Evolutionary conservation across 2,329 filamentous ascomycete genomes (phyloP), one percentile per base, ranked within the genome.

Genomic region (Pseudogymnoascus sp.): DNA sequence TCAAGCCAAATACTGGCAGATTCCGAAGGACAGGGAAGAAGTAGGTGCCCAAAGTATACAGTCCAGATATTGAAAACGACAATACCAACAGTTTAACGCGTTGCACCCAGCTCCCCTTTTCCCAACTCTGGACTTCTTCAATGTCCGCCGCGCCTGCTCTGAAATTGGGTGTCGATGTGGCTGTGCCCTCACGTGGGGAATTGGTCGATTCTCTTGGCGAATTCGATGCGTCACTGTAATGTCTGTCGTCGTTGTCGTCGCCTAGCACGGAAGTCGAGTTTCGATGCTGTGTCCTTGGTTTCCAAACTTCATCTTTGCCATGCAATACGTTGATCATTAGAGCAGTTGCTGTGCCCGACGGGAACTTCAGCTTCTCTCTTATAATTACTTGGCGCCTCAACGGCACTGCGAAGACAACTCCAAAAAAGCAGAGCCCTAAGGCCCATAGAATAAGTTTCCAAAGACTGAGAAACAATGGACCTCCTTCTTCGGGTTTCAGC

Each of bases 361-460:
- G 95, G 69, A 99, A 99, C 72, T 90, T 95, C 64, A 99, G 77
- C 73, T 93, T 90, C 77, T 99, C 95, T 63, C 89, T 80, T 62
- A 99, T 91, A 65, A 99, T 96, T 62, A 98, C 93, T 77, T 99
- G 91, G 63, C 87, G 89, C 56, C 95, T 84, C 62, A 98, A 73
- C 0, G 95, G 95, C 12, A 99, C 93, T 0, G 93, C 95, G 78
- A 99, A 98, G 1, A 98, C 88, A 1, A 98, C 95, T 0, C 95
- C 95, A 73, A 99, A 99, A 72, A 98, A 93, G 73, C 93, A 97
- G 14, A 99, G 84, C 0, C 95, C 95, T 62, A 99, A 75, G 26
- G 91, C 90, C 95, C 95, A 99, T 6, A 97, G 75, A 6, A 96
- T 86, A 67, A 97, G 78, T 74, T 92, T 91, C 79, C 86, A 85